Percentiles rank a stretch among this genome's conserved stretches.
phyloP scores from a whole-genome alignment of 768 basidiomycete species.

The Auriscalpium vulgare region DNA sequence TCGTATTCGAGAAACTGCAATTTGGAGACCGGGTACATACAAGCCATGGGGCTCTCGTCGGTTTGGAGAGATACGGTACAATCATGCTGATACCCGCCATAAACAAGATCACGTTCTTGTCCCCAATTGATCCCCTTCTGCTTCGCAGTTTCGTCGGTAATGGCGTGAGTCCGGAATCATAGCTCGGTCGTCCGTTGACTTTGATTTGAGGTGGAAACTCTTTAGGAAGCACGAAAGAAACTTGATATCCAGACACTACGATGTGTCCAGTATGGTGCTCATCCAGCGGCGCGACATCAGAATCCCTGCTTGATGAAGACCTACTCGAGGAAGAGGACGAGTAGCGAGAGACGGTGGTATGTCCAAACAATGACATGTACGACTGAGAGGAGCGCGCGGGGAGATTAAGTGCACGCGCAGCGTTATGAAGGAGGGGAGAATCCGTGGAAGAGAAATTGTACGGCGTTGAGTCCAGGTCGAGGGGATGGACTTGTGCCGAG shows the following conservation, averaged over 20 bases:
- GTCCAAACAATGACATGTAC: constrained; percentile 49
- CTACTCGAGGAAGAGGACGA: constrained; percentile 24
- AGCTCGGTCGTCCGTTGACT: constrained; percentile 9
- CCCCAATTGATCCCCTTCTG: constrained; percentile 50
- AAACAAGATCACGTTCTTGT: constrained; percentile 57
- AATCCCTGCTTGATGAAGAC: constrained; percentile 20
- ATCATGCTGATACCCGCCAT: constrained; percentile 77
- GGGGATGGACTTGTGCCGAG: constrained; percentile 66
- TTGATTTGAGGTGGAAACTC: constrained; percentile 34
- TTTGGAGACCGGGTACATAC: constrained; percentile 25
- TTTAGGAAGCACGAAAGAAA: constrained; percentile 70
- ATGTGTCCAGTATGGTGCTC: constrained; percentile 66
- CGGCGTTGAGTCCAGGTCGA: constrained; percentile 62
- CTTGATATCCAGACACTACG: constrained; percentile 67
- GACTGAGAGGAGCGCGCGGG: constrained; percentile 52
- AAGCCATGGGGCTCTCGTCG: constrained; percentile 68
- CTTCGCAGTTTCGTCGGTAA: constrained; percentile 6
- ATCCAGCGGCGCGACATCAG: constrained; percentile 41
- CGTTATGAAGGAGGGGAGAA: constrained; percentile 58
- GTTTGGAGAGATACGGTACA: constrained; percentile 59
- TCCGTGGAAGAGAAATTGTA: constrained; percentile 64
- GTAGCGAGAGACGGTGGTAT: constrained; percentile 24
- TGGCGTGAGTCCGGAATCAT: constrained; percentile 5
- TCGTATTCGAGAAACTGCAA: no score
- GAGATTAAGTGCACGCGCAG: constrained; percentile 60